phyloP scores from a whole-genome alignment of 108 stramenopile genomes.

The Ochromonas danica region DNA sequence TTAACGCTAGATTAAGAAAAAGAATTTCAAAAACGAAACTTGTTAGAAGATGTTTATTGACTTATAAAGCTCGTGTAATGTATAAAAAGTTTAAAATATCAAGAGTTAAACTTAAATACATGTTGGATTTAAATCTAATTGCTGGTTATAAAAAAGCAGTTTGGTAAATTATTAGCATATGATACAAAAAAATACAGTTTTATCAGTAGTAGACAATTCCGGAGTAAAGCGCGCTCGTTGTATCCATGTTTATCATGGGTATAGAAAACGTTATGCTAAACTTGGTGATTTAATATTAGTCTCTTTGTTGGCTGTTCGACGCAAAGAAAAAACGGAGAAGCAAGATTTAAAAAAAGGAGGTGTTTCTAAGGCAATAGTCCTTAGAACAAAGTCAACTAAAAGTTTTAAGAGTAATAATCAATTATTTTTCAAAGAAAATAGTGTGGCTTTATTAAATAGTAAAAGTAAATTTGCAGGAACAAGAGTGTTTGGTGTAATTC shows the following conservation, averaged over 20 bases:
- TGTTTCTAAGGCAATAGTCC: not conserved
- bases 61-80: not conserved
- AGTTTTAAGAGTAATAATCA: slow-evolving; percentile 1
- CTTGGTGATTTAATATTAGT: slow-evolving; percentile 26
- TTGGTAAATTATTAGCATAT: slow-evolving; percentile 31
- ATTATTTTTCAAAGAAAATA: slow-evolving; percentile 29
- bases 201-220: slow-evolving; percentile 22
- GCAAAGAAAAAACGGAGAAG: slow-evolving; percentile 24
- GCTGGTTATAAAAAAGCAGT: slow-evolving; percentile 30
- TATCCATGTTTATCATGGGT: slow-evolving; percentile 5
- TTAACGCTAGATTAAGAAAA: slow-evolving; percentile 2
- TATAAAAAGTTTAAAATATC: not conserved
- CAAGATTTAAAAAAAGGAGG: slow-evolving; percentile 15
- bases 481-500: slow-evolving; percentile 30
- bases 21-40: slow-evolving; percentile 21
- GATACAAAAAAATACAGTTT: slow-evolving; percentile 26
- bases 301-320: slow-evolving; percentile 8
- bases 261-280: slow-evolving; percentile 17
- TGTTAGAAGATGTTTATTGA: slow-evolving; percentile 25
- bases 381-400: slow-evolving; percentile 17
- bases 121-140: not conserved
- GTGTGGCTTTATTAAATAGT: slow-evolving; percentile 10
- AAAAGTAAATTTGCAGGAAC: slow-evolving; percentile 25
- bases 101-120: not conserved
- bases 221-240: slow-evolving; percentile 18